Evolutionary conservation across 768 basidiomycete genomes (phyloP).

Genomic region (Pleurotus pulmonarius): DNA sequence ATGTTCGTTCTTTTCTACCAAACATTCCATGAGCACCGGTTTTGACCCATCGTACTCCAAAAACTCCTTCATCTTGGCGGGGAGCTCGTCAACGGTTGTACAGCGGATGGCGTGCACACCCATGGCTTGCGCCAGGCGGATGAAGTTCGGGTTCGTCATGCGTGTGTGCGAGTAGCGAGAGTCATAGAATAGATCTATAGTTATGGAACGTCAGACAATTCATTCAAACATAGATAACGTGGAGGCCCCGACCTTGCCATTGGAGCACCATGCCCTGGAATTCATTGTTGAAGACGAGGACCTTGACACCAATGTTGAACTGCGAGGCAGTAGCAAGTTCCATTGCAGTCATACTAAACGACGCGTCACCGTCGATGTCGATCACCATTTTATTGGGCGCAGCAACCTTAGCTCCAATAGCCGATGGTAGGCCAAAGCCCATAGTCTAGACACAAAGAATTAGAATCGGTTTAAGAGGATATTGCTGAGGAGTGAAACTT

Average conservation of each 20-base stretch:
- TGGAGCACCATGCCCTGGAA: conserved; percentile 99
- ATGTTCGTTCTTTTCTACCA: conserved; percentile 81
- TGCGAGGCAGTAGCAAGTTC: conserved; percentile 93
- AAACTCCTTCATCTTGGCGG: conserved; percentile 98
- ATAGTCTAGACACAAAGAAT: conserved; percentile 63
- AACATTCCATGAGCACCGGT: conserved; percentile 89
- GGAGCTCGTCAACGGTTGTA: conserved; percentile 66
- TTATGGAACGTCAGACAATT: too few species aligned
- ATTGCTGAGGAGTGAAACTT: conserved; percentile 27
- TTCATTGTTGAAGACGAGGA: conserved; percentile 90
- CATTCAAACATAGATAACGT: too few species aligned
- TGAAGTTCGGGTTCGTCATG: conserved; percentile 96
- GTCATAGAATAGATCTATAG: conserved; percentile 88
- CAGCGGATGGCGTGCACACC: conserved; percentile 87
- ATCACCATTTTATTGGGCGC: conserved; percentile 90
- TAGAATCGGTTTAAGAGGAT: conserved; percentile 6
- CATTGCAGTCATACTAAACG: conserved; percentile 99
- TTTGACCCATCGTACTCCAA: conserved; percentile 86
- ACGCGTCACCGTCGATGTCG: conserved; percentile 97
- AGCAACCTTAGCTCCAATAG: conserved; percentile 96
- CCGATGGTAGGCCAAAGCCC: conserved; percentile 95
- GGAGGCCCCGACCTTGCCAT: conserved; percentile 79
- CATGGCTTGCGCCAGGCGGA: conserved; percentile 87
- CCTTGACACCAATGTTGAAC: conserved; percentile 92
- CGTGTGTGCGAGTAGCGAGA: conserved; percentile 93